Evolutionary conservation across 176 grass and related monocot genomes (phyloP), one percentile per base, ranked within the genome.

Genomic region (Dendrocalamus sinicus): DNA sequence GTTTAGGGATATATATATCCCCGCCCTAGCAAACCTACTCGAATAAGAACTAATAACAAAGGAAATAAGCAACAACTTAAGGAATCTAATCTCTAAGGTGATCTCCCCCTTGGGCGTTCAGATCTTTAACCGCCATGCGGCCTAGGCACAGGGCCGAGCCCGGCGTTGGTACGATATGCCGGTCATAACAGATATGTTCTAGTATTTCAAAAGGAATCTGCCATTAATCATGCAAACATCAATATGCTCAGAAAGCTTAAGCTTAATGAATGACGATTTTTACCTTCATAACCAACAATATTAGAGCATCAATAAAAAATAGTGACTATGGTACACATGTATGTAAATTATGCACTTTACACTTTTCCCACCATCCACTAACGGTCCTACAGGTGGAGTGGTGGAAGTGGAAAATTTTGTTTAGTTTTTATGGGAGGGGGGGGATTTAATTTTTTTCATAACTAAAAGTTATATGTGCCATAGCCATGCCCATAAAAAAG

Each of bases 261-360:
- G 39, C 4, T 32, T 82, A 82, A 45, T 9, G 58, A 53, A 69
- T 1, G 8, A 70, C 26, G 28, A 10, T 12, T 35, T 32, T 32
- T 43, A 55, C 54, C 13, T 70, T 70, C 17, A 48, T 59, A 60
- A 44, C 12, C 11, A 85, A 64, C 46, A 43, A 53, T 40, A 10
- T 67, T 85, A 85, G 71, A 75, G 40, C 20, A 76, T 67, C 13
- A 76, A 64, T 23, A 10, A 28, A 61, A 59, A 24, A 24, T 2
- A 19, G 58, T 61, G n/a, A 61, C 10, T n/a, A 22, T 5, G 14
- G 50, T 52, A 16, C 50, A 16, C 0, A 4, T 50, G 48, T 16
- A 65, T 65, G 62, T 32, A 65, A 30, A 14, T 3, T 15, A 30
- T 30, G 12, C 26, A 65, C 26, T 65, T 15, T 30, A 65, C 62